phyloP scores from a whole-genome alignment of 345 rosid species.

The Gynandropsis gynandra region DNA sequence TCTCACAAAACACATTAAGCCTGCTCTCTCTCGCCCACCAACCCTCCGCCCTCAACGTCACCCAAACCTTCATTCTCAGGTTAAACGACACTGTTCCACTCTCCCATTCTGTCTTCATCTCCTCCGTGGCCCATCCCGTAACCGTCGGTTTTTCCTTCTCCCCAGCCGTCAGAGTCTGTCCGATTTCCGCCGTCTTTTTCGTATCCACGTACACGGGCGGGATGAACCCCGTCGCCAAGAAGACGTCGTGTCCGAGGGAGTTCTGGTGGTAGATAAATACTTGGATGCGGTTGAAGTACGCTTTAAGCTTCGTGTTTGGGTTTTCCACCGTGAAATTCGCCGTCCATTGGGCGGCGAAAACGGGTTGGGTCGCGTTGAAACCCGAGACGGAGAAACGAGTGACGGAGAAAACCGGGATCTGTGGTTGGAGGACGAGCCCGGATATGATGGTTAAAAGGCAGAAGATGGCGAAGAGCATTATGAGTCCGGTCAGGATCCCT shows the following conservation, averaged over 20 bases:
- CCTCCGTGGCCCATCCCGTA: slow-evolving; percentile 26
- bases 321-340: slow-evolving; percentile 27
- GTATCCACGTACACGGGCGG: slow-evolving; percentile 26
- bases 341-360: slow-evolving; percentile 31
- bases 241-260: slow-evolving; percentile 21
- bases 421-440: slow-evolving; percentile 31
- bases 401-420: slow-evolving; percentile 26
- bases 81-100: slow-evolving; percentile 30
- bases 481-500: slow-evolving; percentile 32
- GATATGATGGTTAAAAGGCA: slow-evolving; percentile 28
- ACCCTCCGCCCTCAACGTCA: slow-evolving; percentile 25
- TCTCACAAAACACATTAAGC: slow-evolving; percentile 31
- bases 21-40: slow-evolving; percentile 31
- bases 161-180: slow-evolving; percentile 24
- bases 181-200: slow-evolving; percentile 17
- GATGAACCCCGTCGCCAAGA: slow-evolving; percentile 17
- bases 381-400: slow-evolving; percentile 25
- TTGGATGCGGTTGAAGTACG: slow-evolving; percentile 27
- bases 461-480: slow-evolving; percentile 28
- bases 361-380: slow-evolving; percentile 28
- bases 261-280: slow-evolving; percentile 18
- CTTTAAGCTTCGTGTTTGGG: slow-evolving; percentile 33
- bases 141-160: slow-evolving; percentile 23
- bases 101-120: slow-evolving; percentile 29
- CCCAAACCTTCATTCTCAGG: slow-evolving; percentile 27